Percentiles rank a stretch among this genome's conserved stretches.
Conservation (phyloP, 78 protist species). For the Dictyostelium discoideum region DNA sequence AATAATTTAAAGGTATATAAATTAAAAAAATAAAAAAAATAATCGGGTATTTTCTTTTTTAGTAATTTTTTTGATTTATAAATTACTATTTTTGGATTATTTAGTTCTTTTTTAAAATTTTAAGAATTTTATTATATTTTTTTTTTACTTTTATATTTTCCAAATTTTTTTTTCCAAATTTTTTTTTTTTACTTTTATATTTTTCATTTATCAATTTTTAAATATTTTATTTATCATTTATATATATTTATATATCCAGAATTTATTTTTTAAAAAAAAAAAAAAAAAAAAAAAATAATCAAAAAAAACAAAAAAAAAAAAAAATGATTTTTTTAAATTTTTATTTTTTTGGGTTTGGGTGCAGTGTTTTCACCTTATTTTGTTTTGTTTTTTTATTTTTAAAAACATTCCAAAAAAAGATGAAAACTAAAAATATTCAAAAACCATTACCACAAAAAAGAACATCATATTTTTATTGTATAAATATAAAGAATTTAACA, state of each 20-base stretch:
- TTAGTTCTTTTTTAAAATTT: too few species aligned
- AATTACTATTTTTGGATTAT: background rate
- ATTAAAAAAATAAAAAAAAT: too few species aligned
- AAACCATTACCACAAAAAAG: background rate
- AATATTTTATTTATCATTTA: background rate
- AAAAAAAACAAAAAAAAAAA: background rate
- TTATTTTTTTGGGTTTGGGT: too few species aligned
- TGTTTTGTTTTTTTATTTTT: background rate
- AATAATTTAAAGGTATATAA: too few species aligned
- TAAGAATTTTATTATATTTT: too few species aligned
- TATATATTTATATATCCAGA: too few species aligned
- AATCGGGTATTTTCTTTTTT: too few species aligned
- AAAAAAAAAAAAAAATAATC: background rate
- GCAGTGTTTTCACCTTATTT: background rate
- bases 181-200: too few species aligned
- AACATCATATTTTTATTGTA: conserved; percentile 1
- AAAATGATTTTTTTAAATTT: background rate
- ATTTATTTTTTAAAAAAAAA: background rate
- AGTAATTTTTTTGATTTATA: too few species aligned
- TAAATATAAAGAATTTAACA: background rate
- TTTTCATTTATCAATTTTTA: background rate
- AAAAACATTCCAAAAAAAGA: background rate
- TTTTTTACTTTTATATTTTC: too few species aligned
- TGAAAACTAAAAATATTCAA: background rate
- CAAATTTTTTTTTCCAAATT: too few species aligned